phyloP scores from a whole-genome alignment of 495 filamentous ascomycete species.

The Glarea lozoyensis region DNA sequence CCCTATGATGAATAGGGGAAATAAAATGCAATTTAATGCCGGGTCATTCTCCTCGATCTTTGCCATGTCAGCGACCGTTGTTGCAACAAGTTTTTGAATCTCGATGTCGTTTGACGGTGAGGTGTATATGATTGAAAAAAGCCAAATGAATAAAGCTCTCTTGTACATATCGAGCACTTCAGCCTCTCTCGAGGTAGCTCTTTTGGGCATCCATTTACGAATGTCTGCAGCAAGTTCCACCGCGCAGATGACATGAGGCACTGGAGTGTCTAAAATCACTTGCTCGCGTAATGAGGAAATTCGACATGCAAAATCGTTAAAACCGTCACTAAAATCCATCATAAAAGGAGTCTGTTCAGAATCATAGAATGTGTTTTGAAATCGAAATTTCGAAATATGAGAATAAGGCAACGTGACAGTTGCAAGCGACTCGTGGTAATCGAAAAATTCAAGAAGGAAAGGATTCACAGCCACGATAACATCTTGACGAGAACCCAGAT shows the following conservation, averaged over 20 bases:
- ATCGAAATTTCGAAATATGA: neutral
- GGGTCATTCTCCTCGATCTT: slow-evolving; percentile 7
- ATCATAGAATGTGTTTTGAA: neutral
- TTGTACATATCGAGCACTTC: slow-evolving; percentile 6
- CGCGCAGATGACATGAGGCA: slow-evolving; percentile 6
- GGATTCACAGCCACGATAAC: slow-evolving; percentile 8
- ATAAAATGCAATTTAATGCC: slow-evolving; percentile 10
- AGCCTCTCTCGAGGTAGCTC: neutral
- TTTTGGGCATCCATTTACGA: slow-evolving; percentile 4
- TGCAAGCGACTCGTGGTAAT: slow-evolving; percentile 13
- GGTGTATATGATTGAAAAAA: slow-evolving; percentile 11
- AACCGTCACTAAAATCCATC: slow-evolving; percentile 6
- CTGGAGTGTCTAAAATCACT: neutral
- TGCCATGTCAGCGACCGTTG: neutral
- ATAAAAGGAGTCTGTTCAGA: slow-evolving; percentile 1
- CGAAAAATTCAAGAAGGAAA: slow-evolving; percentile 14
- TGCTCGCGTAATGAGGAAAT: slow-evolving; percentile 11
- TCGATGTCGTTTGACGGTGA: slow-evolving; percentile 1
- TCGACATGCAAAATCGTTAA: slow-evolving; percentile 6
- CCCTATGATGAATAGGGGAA: slow-evolving; percentile 12
- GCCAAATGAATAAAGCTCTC: slow-evolving; percentile 11
- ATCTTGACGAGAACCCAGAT: neutral
- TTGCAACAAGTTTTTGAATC: slow-evolving; percentile 2
- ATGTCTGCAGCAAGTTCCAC: slow-evolving; percentile 4
- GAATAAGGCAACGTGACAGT: slow-evolving; percentile 7